Evolutionary conservation across 495 filamentous ascomycete species (phyloP).

Genomic region (Neurospora cerealis): DNA sequence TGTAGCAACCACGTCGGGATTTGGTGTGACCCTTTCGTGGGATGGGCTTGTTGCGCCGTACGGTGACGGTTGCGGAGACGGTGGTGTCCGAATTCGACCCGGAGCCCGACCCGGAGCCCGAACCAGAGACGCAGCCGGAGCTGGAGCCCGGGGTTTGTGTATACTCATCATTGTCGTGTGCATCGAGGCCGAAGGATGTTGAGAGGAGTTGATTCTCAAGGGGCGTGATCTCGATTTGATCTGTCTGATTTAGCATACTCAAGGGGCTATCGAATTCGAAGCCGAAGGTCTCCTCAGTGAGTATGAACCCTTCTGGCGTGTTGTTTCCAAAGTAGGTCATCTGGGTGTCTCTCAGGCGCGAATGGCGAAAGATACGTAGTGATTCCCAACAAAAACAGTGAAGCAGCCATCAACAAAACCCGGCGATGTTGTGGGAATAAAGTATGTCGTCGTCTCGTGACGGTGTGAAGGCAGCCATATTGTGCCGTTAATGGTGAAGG

Average conservation of each 20-base stretch:
- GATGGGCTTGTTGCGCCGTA: conserved; percentile 19
- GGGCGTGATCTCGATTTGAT: neutral
- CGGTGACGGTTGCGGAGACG: neutral
- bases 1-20: conserved; percentile 44
- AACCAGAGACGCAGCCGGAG: neutral
- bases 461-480: neutral
- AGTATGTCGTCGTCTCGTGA: neutral
- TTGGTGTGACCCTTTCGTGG: conserved; percentile 42
- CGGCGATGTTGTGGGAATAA: neutral
- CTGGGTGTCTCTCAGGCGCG: neutral
- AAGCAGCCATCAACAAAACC: neutral
- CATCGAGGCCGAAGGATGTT: neutral
- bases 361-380: neutral
- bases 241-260: neutral
- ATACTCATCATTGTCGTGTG: neutral
- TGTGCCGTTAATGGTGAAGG: neutral
- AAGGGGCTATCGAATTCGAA: neutral
- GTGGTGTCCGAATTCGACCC: neutral
- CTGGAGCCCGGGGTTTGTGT: neutral
- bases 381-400: neutral
- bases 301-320: neutral
- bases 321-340: neutral
- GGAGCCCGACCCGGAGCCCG: neutral
- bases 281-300: neutral
- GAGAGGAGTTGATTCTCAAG: neutral